Conservation (phyloP, 2,329 filamentous ascomycete genomes). For the Penicillium occitanis region DNA sequence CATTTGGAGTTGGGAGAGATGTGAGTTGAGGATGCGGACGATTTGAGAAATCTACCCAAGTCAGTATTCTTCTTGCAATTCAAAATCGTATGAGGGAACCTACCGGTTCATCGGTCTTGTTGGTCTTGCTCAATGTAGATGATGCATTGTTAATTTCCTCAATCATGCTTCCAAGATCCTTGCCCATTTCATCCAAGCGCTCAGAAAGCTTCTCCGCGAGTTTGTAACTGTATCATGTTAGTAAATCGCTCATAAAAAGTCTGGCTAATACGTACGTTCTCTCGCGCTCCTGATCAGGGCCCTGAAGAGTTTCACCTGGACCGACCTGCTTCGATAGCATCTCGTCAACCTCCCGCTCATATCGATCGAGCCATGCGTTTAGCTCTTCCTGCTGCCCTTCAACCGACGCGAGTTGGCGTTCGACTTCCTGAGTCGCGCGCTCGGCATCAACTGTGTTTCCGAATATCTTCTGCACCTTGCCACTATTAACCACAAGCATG, state of each 20-base stretch:
- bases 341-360: constrained; percentile 87
- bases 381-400: constrained; percentile 93
- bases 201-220: constrained; percentile 90
- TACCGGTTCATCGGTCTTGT: constrained; percentile 84
- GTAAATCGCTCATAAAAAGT: neutral
- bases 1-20: constrained; percentile 86
- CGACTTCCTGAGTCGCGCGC: constrained; percentile 87
- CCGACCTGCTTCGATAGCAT: constrained; percentile 79
- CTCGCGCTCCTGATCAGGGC: constrained; percentile 93
- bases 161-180: constrained; percentile 92
- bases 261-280: constrained; percentile 62
- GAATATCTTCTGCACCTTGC: constrained; percentile 92
- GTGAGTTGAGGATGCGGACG: constrained; percentile 89
- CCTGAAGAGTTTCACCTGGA: constrained; percentile 72
- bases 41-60: constrained; percentile 77
- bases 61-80: neutral
- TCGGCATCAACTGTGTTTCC: constrained; percentile 91
- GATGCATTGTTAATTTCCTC: constrained; percentile 96
- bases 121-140: constrained; percentile 82
- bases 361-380: constrained; percentile 81
- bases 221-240: constrained; percentile 62
- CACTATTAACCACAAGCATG: constrained; percentile 86
- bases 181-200: constrained; percentile 87
- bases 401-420: constrained; percentile 83
- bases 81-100: constrained; percentile 40